phyloP scores from a whole-genome alignment of 306 rosid genomes.

The Luffa acutangula region DNA sequence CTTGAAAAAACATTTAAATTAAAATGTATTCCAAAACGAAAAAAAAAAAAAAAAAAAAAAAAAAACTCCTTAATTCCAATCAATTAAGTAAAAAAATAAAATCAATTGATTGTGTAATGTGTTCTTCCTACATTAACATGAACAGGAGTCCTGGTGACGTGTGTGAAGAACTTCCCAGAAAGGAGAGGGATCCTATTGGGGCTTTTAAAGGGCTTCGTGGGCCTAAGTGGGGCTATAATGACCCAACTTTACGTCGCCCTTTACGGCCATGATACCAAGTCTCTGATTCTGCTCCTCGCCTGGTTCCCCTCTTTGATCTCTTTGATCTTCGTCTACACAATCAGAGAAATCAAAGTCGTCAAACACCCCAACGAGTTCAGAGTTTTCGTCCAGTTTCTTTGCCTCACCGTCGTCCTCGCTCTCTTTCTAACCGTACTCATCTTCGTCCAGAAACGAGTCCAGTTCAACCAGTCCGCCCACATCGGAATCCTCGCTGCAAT shows the following conservation, averaged over 20 bases:
- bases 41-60: too few species aligned
- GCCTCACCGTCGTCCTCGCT: constrained; percentile 1
- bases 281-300: constrained; percentile 20
- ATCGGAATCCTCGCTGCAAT: constrained; percentile 6
- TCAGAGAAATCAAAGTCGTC: constrained; percentile 13
- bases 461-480: constrained; percentile 9
- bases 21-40: too few species aligned
- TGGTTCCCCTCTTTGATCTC: constrained; percentile 32
- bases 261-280: constrained; percentile 3
- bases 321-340: constrained; percentile 8
- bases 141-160: constrained; percentile 16
- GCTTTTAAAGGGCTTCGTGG: constrained; percentile 7
- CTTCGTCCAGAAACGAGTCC: background rate
- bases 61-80: too few species aligned
- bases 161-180: constrained; percentile 37
- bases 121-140: too few species aligned
- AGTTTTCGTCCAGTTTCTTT: background rate
- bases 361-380: constrained; percentile 18
- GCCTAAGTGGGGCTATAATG: constrained; percentile 24
- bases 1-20: too few species aligned
- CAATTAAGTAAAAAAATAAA: background rate
- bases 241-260: constrained; percentile 20
- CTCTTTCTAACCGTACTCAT: constrained; percentile 17
- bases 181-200: constrained; percentile 32
- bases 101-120: too few species aligned